Base-by-base conservation (phyloP, 1,139 yeast genomes). In the Yamadazyma sp. region DNA sequence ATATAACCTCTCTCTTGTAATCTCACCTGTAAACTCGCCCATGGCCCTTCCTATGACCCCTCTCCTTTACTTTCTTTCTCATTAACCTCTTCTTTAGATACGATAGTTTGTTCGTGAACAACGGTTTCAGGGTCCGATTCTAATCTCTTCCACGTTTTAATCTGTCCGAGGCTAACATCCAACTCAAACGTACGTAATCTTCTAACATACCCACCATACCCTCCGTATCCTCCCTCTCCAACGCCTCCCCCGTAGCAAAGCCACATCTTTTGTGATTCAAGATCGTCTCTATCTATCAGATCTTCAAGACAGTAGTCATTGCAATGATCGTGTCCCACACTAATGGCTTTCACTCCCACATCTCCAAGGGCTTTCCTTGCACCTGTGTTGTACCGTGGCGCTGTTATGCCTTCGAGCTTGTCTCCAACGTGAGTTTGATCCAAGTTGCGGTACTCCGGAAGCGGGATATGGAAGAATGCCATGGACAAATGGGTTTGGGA, bases 141-240 rank as follows among this genome's bases (percentile, higher is more conserved):
- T 9, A 78, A 55, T 43, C 88, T 64, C 59, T 89, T 89, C 91
- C 95, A 88, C 1, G 88, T 76, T 34, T 60, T 59, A 25, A 91
- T 79, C n/a, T 67, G 61, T 1, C 76, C 78, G 1, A 63, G 57
- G 9, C 61, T 58, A 1, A 80, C 63, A 56, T 88, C 83, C 11
- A 89, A 53, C 33, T 86, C 89, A 58, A 73, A 91, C 0, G 82
- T 54, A 39, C 98, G 69, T 39, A 88, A 56, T 42, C 97, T 73
- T 51, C 98, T 75, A 10, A 83, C 68, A 37, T 84, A 87, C 0
- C 92, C 95, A 0, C 88, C 91, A 56, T 89, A 87, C 0, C 96
- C 96, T 4, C 84, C 96, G 55, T 89, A 89, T 0, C 96, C 98
- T 31, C 97, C 98, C 63, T 87, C 94, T 3, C 98, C 98, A 2